Conservation (phyloP, 2,329 filamentous ascomycete genomes). For the Aspergillus sp. region DNA sequence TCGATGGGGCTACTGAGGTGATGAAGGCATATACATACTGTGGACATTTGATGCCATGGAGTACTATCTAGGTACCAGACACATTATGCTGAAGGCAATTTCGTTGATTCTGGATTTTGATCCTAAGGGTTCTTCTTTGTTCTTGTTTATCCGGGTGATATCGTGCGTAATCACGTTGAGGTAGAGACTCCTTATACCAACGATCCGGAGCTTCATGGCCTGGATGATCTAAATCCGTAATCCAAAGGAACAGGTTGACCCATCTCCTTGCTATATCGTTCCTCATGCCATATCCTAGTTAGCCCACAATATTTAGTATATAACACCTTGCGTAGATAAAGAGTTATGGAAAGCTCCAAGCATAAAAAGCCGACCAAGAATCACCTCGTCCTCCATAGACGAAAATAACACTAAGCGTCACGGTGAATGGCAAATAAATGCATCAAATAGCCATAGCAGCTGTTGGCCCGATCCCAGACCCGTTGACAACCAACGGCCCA, state of each 20-base stretch:
- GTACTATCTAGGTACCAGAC: too few relatives aligned
- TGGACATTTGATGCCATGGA: too few relatives aligned
- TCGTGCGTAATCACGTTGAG: too few relatives aligned
- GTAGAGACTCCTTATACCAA: too few relatives aligned
- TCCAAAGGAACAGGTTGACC: background rate
- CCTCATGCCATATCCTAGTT: background rate
- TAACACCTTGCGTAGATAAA: background rate
- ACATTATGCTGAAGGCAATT: too few relatives aligned
- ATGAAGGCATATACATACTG: too few relatives aligned
- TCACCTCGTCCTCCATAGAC: background rate
- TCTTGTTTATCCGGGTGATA: too few relatives aligned
- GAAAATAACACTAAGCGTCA: background rate
- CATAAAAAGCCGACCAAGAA: background rate
- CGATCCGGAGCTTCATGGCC: too few relatives aligned
- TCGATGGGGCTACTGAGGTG: too few relatives aligned
- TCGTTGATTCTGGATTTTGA: too few relatives aligned
- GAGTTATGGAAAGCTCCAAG: background rate
- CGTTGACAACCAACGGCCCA: constrained; percentile 41
- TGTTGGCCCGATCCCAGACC: constrained; percentile 32
- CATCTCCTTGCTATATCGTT: background rate
- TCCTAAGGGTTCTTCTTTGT: too few relatives aligned
- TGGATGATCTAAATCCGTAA: background rate
- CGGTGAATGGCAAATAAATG: background rate
- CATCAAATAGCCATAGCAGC: constrained; percentile 21
- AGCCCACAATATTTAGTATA: background rate